A percentile compares a stretch with the other conserved stretches of the same genome.
Conservation (phyloP, 352 stramenopile genomes). For the Globisporangium ultimum region DNA sequence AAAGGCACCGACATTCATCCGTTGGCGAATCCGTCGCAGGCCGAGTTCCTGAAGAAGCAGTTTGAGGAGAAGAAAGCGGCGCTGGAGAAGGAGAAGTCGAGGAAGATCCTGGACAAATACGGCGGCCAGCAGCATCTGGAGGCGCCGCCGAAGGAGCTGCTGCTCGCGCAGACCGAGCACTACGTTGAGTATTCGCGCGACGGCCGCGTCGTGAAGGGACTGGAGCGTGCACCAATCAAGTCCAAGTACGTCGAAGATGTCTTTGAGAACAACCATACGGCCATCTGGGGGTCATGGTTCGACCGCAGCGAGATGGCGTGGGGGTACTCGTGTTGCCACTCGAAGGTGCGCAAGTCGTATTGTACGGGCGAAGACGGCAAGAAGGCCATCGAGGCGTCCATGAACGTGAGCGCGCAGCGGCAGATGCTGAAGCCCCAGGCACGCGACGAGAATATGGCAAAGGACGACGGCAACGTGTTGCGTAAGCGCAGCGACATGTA, state of each 20-base stretch:
- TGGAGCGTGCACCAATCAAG: constrained; percentile 74
- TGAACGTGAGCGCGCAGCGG: constrained; percentile 42
- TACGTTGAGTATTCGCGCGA: constrained; percentile 94
- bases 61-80: constrained; percentile 76
- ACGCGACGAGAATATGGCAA: constrained; percentile 12
- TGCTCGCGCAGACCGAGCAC: constrained; percentile 86
- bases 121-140: constrained; percentile 91
- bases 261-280: constrained; percentile 94
- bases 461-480: constrained; percentile 21
- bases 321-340: constrained; percentile 98
- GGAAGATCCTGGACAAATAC: constrained; percentile 95
- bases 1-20: constrained; percentile 93
- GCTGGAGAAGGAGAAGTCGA: constrained; percentile 62
- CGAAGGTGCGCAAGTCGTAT: constrained; percentile 93
- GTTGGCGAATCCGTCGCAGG: constrained; percentile 95
- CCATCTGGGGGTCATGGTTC: constrained; percentile 98
- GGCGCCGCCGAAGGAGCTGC: constrained; percentile 70
- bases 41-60: constrained; percentile 96
- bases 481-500: constrained; percentile 85
- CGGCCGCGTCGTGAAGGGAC: constrained; percentile 83
- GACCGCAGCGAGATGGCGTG: constrained; percentile 92
- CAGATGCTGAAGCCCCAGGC: constrained; percentile 39
- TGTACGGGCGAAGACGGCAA: constrained; percentile 94
- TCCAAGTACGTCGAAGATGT: constrained; percentile 99
- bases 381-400: constrained; percentile 81